Evolutionary conservation across 345 rosid species (phyloP).

Genomic region (Lumnitzera racemosa): DNA sequence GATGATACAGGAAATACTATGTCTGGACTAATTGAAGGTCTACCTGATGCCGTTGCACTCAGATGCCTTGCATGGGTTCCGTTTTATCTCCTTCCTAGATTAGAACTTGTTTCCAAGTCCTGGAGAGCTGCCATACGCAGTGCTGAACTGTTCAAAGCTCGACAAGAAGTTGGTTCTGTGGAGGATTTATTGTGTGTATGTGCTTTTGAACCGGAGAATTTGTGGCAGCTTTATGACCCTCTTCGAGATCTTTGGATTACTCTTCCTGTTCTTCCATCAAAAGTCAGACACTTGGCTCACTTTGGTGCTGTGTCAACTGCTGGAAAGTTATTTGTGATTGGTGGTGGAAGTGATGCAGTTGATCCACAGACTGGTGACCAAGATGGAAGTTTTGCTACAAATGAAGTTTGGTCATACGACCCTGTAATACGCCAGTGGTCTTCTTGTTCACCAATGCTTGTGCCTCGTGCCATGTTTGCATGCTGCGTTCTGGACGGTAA

Average conservation of each 20-base stretch:
- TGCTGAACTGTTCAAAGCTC: constrained; percentile 63
- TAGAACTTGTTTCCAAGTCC: constrained; percentile 93
- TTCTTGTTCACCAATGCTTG: constrained; percentile 64
- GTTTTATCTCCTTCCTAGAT: constrained; percentile 51
- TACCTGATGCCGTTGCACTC: constrained; percentile 83
- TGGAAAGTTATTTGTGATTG: constrained; percentile 78
- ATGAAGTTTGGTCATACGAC: constrained; percentile 94
- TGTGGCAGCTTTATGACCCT: constrained; percentile 94
- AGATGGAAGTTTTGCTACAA: constrained; percentile 84
- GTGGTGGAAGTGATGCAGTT: constrained; percentile 95
- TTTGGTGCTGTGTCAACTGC: constrained; percentile 64
- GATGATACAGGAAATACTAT: constrained; percentile 44
- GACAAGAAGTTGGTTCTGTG: constrained; percentile 58
- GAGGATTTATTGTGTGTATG: constrained; percentile 77
- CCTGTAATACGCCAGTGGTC: constrained; percentile 68
- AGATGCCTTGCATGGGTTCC: constrained; percentile 96
- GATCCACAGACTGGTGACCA: constrained; percentile 91
- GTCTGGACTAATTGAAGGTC: constrained; percentile 90
- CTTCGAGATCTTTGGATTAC: constrained; percentile 76
- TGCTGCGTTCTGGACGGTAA: constrained; percentile 81
- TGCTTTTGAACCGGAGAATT: constrained; percentile 88
- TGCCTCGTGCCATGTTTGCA: constrained; percentile 95
- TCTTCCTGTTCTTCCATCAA: constrained; percentile 82
- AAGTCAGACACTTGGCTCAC: constrained; percentile 75
- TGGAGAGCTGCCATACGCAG: constrained; percentile 79